Evolutionary conservation across 2,329 filamentous ascomycete genomes (phyloP), one percentile per base, ranked within the genome.

Genomic region (Cercospora sesami): DNA sequence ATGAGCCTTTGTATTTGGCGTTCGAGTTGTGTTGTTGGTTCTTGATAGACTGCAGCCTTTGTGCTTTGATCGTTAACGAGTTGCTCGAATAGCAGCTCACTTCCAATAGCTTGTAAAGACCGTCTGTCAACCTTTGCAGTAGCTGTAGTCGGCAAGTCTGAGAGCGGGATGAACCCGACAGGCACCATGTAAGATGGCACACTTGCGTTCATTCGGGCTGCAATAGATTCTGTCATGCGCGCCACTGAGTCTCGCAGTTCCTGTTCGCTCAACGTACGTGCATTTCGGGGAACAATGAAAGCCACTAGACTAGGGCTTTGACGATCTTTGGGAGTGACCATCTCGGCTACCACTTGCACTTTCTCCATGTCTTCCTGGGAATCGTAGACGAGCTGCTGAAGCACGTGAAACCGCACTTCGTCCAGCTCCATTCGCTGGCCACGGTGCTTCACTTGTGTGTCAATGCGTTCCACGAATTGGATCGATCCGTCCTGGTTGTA

Each of bases 81-180:
- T 45, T 60, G 58, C 23, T 45, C 58, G 45, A 60, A 28, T 16
- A 42, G 39, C 4, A 39, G 12, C 81, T 77, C 5, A 79, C 72
- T 1, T 78, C 72, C 0, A 92, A 78, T 0, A 67, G 66, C 1
- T 78, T 65, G 71, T 90, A 89, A 1, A 79, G 77, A 0, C 75
- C 78, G 75, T 65, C 85, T 86, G 75, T 96, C 88, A 7, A 90
- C 82, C 76, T 95, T 95, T 1, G 90, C 90, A 63, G 90, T 90
- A 0, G 85, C 76, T 0, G 90, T 94, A 72, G 89, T 83, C 0
- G 92, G 92, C 36, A 96, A 82, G 1, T 78, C 75, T 65, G 85
- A 86, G 5, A 96, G 82, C 0, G 90, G 89, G 6, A 96, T 81
- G 4, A 94, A 79, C 68, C 88, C 86, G 0, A 87, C 87, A 0